phyloP scores from a whole-genome alignment of 2,329 filamentous ascomycete genomes.

The Xylaria sp. region DNA sequence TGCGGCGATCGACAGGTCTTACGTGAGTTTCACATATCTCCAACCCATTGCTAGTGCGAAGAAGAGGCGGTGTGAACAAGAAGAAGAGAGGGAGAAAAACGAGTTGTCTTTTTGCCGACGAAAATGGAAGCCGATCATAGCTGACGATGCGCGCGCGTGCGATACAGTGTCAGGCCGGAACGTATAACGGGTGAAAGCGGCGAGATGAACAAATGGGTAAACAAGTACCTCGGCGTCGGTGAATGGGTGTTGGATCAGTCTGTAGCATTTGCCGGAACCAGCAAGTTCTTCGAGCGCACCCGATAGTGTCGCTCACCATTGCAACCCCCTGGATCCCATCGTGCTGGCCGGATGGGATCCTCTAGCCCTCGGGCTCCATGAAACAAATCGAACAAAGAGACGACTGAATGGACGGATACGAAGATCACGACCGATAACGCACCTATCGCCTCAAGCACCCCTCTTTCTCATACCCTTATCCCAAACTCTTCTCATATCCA shows the following conservation, averaged over 20 bases:
- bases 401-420: slow-evolving; percentile 29
- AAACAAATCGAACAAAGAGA: slow-evolving; percentile 8
- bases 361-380: not conserved
- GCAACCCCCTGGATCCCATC: not conserved
- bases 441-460: not conserved
- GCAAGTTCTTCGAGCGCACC: slow-evolving; percentile 90
- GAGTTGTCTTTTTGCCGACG: not conserved
- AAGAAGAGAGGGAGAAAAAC: slow-evolving; percentile 10
- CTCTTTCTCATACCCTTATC: slow-evolving; percentile 3
- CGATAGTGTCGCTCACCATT: slow-evolving; percentile 62
- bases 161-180: slow-evolving; percentile 87
- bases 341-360: not conserved
- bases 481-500: slow-evolving; percentile 19
- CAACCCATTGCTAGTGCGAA: slow-evolving; percentile 19
- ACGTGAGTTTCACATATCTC: slow-evolving; percentile 75
- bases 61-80: not conserved
- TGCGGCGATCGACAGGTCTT: slow-evolving; percentile 96
- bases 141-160: slow-evolving; percentile 45
- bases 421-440: slow-evolving; percentile 27
- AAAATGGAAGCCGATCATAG: slow-evolving; percentile 23
- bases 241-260: slow-evolving; percentile 99
- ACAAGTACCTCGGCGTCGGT: slow-evolving; percentile 92
- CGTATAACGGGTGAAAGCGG: slow-evolving; percentile 83
- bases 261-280: slow-evolving; percentile 88
- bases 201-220: slow-evolving; percentile 86